A percentile compares a stretch with the other conserved stretches of the same genome.
phyloP scores from a whole-genome alignment of 495 filamentous ascomycete genomes.

The Neurospora sp. region DNA sequence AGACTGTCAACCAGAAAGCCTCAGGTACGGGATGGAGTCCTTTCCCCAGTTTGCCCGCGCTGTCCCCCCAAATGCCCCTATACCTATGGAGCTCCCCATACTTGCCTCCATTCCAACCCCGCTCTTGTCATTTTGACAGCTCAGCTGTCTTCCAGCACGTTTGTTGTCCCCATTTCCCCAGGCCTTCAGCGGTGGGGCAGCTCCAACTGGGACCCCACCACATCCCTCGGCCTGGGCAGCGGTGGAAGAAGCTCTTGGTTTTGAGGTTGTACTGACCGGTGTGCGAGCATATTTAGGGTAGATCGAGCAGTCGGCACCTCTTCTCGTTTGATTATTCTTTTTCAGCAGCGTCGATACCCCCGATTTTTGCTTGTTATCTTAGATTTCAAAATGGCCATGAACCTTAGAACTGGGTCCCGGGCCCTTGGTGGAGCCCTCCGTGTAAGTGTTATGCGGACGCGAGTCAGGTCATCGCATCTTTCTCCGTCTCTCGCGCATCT shows the following conservation, averaged over 20 bases:
- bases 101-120: not conserved
- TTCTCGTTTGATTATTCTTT: not conserved
- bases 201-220: not conserved
- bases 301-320: not conserved
- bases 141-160: not conserved
- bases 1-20: not conserved
- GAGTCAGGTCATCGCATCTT: not conserved
- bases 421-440: conserved; percentile 37
- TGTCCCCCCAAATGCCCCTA: not conserved
- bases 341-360: not conserved
- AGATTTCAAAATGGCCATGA: conserved; percentile 15
- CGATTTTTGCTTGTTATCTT: not conserved
- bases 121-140: not conserved
- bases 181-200: not conserved
- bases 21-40: not conserved
- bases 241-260: not conserved
- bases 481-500: not conserved
- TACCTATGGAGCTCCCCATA: not conserved
- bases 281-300: not conserved
- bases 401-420: conserved; percentile 15
- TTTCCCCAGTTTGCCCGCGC: not conserved
- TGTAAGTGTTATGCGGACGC: conserved; percentile 28
- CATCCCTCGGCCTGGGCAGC: not conserved
- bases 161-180: not conserved
- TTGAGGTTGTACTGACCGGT: not conserved